Evolutionary conservation across 2,329 filamentous ascomycete genomes (phyloP), one percentile per base, ranked within the genome.

Genomic region (Coniochaeta sp.): DNA sequence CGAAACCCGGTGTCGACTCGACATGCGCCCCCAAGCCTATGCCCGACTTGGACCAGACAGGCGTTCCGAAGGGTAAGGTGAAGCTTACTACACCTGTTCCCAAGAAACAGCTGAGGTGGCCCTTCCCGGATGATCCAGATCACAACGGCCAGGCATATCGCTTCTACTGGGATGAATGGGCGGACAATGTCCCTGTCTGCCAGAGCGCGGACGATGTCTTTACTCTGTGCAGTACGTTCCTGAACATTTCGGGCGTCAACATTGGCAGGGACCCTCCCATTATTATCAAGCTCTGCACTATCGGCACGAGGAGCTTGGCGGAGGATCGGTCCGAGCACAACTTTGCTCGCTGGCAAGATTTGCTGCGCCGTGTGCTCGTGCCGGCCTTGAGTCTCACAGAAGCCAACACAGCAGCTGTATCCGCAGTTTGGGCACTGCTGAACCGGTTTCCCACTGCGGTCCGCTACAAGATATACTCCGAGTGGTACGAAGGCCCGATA

Each of bases 141-240:
- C 85, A 84, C 51, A 89, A 91, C 58, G 85, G 85, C 18, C 78
- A 79, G n/a, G 81, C 87, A 50, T 97, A 96, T 66, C 83, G 87
- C 30, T 97, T 95, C 65, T 99, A 99, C 67, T 96, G 94, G 85
- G 91, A 96, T 53, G 94, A 97, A 60, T 99, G 94, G 94, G 79
- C 85, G 2, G 92, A 97, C 67, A 95, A 94, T 57, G 78, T 99
- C 45, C 95, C 94, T 0, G 73, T 96, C 18, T 99, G 94, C 63
- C 91, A 95, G 65, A 87, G 77, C 1, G 83, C 96, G 6, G 90
- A 96, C 56, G 94, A 99, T 63, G 79, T 99, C 13, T 94, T 97
- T 66, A 84, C 86, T 2, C 79, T 96, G 0, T 95, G 91, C 67
- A 81, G 83, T 53, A 91, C 90, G 1, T 78, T 99, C 20, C 74